Base-by-base conservation (phyloP, 805 yeast genomes). In the Blastobotrys americana region DNA sequence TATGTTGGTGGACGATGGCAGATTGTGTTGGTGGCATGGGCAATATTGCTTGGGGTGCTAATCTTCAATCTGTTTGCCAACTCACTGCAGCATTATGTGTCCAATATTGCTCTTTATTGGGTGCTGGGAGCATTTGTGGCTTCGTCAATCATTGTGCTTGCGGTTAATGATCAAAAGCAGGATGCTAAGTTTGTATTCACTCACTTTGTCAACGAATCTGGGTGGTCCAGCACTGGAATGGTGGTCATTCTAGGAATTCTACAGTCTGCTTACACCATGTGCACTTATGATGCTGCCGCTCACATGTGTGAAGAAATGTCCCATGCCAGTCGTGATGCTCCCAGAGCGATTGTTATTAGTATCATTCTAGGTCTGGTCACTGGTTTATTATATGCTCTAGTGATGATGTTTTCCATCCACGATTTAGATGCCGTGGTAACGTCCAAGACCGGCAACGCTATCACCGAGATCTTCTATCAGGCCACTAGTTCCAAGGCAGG, bases 221-320 rank as follows among this genome's bases (percentile, higher is more conserved):
- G 51, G 20, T 48, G 51, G 51, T 21, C 37, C 34, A 40, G 34
- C 34, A 10, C 18, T 3, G 45, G 51, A 8, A 48, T 48, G 49
- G 46, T 41, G 17, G 39, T 41, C n/a, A 41, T 48, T 20, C 22
- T 48, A 21, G 52, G 52, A 6, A 35, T 45, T n/a, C 27, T 50
- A 28, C 51, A 50, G 27, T 37, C 47, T n/a, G 53, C 53, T 13
- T 50, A 43, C 36, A 74, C 77, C 27, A 76, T 79, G 82, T 69
- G 77, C 43, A 82, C 84, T 19, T 79, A 76, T 54, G 84, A 79
- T 57, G 73, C 80, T 19, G 80, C 83, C 1, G 77, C 77, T 65
- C 84, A 79, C 56, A 63, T 79, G 53, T 68, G 80, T 5, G 85
- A 78, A 62, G 84, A 79, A 54, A 71, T 79, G 52, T 61, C 75